Base-by-base conservation (phyloP, 495 filamentous ascomycete species). In the Penicillium cinerascens region DNA sequence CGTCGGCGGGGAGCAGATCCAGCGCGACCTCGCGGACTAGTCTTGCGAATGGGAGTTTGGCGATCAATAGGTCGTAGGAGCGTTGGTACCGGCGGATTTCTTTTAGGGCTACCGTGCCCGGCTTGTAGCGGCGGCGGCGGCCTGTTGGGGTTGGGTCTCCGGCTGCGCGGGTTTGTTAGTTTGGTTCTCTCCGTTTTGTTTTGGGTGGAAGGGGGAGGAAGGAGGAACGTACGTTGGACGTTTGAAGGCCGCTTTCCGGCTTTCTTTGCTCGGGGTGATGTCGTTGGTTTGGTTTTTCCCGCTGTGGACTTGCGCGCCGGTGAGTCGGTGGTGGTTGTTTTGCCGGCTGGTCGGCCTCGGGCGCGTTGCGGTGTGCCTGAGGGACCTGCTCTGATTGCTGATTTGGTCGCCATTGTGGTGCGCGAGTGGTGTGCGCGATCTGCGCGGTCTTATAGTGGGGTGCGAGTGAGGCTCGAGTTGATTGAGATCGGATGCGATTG, bases 1-100 rank as follows among this genome's bases (percentile, higher is more conserved):
- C 61, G 0, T 76, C 78, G 6, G 72, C 67, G 23, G 74, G 75
- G 36, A 83, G 61, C 4, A 81, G 60, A 9, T 79, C 74, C 37
- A 89, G 59, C 7, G 87, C 87, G 49, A 96, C 89, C 74, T 97
- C 92, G 56, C 91, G 86, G 71, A 96, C 92, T 10, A 97, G 74
- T 51, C 92, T 83, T 17, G 90, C 81, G 65, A 97, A 97, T 1
- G 92, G 92, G 3, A 95, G 72, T 65, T 95, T 96, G 16, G 75
- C 68, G 44, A 97, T 68, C 1, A 97, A 72, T 0, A 97, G 77
- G 51, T 96, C 91, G 37, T 87, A 95, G 40, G 76, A 83, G 62
- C 80, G 82, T 70, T 97, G 92, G 64, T 93, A 90, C 60, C 78
- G 78, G 42, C 91, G 79, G 66, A 97, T 97, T 73, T 97, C 92